Conservation (phyloP, 1,284 basidiomycete species). For the Stygiomarasmius scandens region DNA sequence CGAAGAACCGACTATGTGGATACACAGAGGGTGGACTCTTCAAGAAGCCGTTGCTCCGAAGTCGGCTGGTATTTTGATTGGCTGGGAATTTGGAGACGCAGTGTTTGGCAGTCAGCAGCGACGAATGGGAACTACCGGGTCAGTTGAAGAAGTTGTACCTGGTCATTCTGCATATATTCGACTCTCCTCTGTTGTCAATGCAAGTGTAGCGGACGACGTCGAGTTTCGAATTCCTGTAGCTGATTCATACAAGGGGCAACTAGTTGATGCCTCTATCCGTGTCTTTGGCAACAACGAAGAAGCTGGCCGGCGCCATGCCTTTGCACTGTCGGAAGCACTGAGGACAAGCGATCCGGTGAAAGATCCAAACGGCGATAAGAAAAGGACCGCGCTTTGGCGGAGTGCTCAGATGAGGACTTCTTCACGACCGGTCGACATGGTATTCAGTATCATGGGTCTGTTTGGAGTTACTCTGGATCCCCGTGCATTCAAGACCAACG, state of each 20-base stretch:
- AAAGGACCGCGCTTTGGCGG: background rate
- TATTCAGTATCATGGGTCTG: conserved; percentile 1
- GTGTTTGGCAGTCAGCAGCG: background rate
- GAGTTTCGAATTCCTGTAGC: too few species aligned
- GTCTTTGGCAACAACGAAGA: too few species aligned
- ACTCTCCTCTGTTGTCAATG: background rate
- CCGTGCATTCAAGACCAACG: background rate
- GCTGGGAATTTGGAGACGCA: background rate
- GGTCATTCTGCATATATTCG: background rate
- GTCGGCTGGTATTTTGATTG: background rate
- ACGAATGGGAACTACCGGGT: background rate
- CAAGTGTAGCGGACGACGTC: too few species aligned
- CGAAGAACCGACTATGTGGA: conserved; percentile 1
- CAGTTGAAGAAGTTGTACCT: background rate
- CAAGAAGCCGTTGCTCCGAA: conserved; percentile 1
- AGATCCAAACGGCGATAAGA: too few species aligned
- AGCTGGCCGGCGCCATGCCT: too few species aligned
- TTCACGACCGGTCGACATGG: background rate
- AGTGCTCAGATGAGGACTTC: conserved; percentile 3
- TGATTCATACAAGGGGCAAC: too few species aligned
- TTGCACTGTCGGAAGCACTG: too few species aligned
- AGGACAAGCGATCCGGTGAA: too few species aligned
- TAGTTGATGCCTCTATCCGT: too few species aligned
- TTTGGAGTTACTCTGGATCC: conserved; percentile 2
- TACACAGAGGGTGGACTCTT: conserved; percentile 1